These are phyloP conservation scores for Aureobasidium melanogenum DNA, from an alignment of 2,329 filamentous ascomycete genomes.

Conservation along the genomic window DNA sequence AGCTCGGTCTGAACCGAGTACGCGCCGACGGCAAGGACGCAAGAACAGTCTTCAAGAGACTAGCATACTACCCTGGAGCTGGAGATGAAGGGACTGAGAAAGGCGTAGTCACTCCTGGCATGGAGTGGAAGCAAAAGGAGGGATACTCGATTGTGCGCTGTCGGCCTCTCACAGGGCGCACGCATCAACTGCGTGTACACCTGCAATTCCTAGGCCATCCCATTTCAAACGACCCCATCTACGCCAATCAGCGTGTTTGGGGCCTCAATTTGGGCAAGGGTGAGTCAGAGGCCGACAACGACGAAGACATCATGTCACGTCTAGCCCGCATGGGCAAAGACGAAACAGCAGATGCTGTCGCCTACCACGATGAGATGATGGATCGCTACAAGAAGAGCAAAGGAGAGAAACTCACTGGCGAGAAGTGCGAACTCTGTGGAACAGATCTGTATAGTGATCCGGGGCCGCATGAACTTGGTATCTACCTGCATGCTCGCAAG, in stretches of 20 bases:
- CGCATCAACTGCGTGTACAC: conserved; percentile 91
- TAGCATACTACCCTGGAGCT: conserved; percentile 73
- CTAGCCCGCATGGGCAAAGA: conserved; percentile 88
- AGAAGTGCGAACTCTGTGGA: conserved; percentile 69
- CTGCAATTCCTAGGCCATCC: conserved; percentile 90
- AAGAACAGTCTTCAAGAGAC: conserved; percentile 78
- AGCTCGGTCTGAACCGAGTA: conserved; percentile 89
- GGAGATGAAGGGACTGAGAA: conserved; percentile 18
- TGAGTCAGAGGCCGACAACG: conserved; percentile 61
- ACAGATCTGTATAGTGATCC: conserved; percentile 92
- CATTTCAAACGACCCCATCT: conserved; percentile 96
- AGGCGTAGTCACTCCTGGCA: conserved; percentile 19
- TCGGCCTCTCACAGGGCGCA: conserved; percentile 84
- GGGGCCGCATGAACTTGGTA: conserved; percentile 76
- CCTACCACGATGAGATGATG: conserved; percentile 91
- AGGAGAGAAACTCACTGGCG: conserved; percentile 86
- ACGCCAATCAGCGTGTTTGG: conserved; percentile 89
- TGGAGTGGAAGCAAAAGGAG: conserved; percentile 47
- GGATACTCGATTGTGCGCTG: conserved; percentile 95
- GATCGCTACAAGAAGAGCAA: conserved; percentile 82
- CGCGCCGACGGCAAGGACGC: conserved; percentile 85
- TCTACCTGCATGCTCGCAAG: conserved; percentile 86
- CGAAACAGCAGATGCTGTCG: conserved; percentile 80
- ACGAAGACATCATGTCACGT: conserved; percentile 82
- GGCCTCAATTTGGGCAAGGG: conserved; percentile 64